These are phyloP conservation scores for Apophysomyces ossiformis DNA, from an alignment of 371 early-diverging fungal genomes.

Conservation along the genomic window DNA sequence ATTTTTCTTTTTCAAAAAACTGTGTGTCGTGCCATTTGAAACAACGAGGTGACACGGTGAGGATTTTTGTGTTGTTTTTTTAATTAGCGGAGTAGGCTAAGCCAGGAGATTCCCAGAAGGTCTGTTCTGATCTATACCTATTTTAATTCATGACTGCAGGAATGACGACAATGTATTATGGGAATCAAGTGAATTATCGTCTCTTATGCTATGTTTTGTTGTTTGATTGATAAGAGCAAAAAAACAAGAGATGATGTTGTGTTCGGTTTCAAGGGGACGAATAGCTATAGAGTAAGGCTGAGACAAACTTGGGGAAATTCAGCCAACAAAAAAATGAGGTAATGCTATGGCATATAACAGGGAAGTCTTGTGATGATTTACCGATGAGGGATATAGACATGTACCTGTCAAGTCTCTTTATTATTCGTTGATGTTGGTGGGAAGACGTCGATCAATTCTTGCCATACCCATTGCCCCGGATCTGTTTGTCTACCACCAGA, in stretches of 20 bases:
- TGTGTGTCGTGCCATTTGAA: neutral
- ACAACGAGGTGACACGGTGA: constrained; percentile 7
- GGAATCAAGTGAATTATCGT: too few relatives aligned
- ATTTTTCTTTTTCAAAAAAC: too few relatives aligned
- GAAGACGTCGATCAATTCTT: neutral
- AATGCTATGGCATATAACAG: neutral
- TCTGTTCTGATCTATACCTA: neutral
- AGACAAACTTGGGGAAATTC: neutral
- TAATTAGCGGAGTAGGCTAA: constrained; percentile 6
- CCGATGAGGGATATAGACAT: neutral
- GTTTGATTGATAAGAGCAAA: constrained; percentile 11
- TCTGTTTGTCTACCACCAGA: constrained; percentile 7
- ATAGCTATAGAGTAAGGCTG: neutral
- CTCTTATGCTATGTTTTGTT: constrained; percentile 18
- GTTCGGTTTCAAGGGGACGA: neutral
- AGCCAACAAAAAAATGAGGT: neutral
- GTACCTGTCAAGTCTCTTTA: constrained; percentile 2
- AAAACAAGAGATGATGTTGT: neutral
- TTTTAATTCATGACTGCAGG: too few relatives aligned
- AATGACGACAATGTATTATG: too few relatives aligned
- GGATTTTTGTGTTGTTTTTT: constrained; percentile 1
- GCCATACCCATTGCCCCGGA: neutral
- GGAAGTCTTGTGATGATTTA: neutral
- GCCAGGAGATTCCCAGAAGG: neutral
- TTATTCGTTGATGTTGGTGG: too few relatives aligned